Evolutionary conservation across 1,284 basidiomycete species (phyloP), one percentile per base, ranked within the genome.

Genomic region (Inonotus hispidus): DNA sequence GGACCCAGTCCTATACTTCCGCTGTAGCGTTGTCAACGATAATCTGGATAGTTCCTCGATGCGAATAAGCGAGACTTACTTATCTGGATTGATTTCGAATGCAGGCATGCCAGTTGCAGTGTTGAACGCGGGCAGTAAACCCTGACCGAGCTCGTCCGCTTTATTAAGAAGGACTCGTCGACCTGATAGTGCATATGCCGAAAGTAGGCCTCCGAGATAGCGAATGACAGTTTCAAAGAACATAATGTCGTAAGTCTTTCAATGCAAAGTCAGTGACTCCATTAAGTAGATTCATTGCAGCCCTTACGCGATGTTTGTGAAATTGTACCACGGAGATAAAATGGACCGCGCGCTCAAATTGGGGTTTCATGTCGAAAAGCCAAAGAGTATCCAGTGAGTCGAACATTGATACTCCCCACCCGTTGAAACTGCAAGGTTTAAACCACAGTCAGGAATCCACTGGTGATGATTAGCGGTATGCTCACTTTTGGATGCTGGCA

Each of bases 211-310:
- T 11, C 93, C 93, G 2, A 96, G 80, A 71, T 95, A 94, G 25
- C 93, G 83, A 61, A 95, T 96, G 23, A 85, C 82, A 0, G 92
- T 95, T 72, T 96, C 93, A 66, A 95, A 95, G 65, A 87, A 89
- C 0, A 87, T 83, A 0, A 78, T 79, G 38, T 71, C 66, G 60
- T 71, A 71, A 64, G 68, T 55, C 21, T 55, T 23, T 77, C 68
- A 23, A 76, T 2, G 7, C 37, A 5, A 38, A 54, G 16, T 23
- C 23, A 16, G 35, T 10, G 32, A 41, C 11, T n/a, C 14, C 3
- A 29, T 27, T 41, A 38, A 32, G 32, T 32, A 8, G 32, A 32
- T 61, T 46, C n/a, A 38, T 37, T 53, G 52, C 32, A 61, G 59
- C 21, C 55, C 65, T 41, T 60, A 68, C 67, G 19, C 52, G 56